Evolutionary conservation across 176 grass and related monocot species (phyloP), one percentile per base, ranked within the genome.

Genomic region (Otatea glauca): DNA sequence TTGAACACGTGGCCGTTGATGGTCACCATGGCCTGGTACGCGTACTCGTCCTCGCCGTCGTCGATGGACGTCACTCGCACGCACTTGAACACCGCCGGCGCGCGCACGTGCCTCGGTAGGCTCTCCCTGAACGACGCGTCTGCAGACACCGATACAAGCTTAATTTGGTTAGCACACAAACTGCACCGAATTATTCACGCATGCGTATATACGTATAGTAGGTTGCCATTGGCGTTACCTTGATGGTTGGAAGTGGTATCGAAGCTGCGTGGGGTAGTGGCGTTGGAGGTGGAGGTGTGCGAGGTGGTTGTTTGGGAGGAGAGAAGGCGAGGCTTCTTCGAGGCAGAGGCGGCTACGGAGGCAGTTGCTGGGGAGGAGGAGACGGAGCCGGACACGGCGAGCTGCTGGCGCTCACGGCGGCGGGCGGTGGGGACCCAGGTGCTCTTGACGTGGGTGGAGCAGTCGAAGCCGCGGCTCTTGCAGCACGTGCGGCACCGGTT

Each of bases 1-100:
- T 99, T 99, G 93, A 99, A 99, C n/a, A 99, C 81, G 32, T 96
- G 97, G 0, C 97, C 97, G 49, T 93, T 92, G 68, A 99, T 99
- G 73, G 82, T 92, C 23, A 94, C 97, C 82, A 23, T 88, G 1
- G 93, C 93, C 69, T 96, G 97, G 90, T 99, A 99, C 7, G 97
- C 97, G 60, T 91, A 96, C 86, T 99, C 90, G 73, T 92, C 92
- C 79, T 94, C 88, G 54, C 92, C 92, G 70, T 96, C 94, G 21
- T 96, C 93, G 32, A 99, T 85, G 81, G 97, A 92, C 49, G 90
- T 94, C 61, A 99, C 92, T 18, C 97, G 97, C 29, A 99, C 93
- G 85, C 97, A 99, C 81, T 87, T 90, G 88, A 99, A 99, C 81
- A 94, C 86, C n/a, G 92, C 93, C 82, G 93, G 97, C 53, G 97